Base-by-base conservation (phyloP, 495 filamentous ascomycete species). In the Neurospora intermedia region DNA sequence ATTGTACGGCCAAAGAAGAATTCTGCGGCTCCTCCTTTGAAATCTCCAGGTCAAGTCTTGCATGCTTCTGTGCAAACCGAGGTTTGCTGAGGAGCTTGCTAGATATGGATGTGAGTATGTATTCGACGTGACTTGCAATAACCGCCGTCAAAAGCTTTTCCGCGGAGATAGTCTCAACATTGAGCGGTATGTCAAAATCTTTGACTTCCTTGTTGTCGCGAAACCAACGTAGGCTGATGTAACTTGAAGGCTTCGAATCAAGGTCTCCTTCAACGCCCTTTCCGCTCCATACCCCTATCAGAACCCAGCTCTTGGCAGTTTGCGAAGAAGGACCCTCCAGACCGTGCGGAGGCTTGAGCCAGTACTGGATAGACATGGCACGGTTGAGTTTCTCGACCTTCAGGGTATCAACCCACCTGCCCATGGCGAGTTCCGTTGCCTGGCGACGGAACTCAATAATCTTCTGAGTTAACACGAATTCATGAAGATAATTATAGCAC, bases 331-430 rank as follows among this genome's bases (percentile, higher is more conserved):
- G 43, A 27, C 70, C n/a, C 23, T 35, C 43, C 31, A 20, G 70
- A 27, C 54, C 45, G 73, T 80, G 78, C 41, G 81, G 81, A 72
- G 88, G 87, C 46, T 88, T 84, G 20, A 87, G 80, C 96, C 96
- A 99, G 80, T 99, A 99, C 74, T 98, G 94, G 70, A 99, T 85
- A 16, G 94, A 87, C 72, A 98, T 82, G 18, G 89, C 90, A 46
- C 96, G 88, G 74, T 93, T 90, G 48, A 97, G 83, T 70, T 89
- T 81, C 78, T 97, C 92, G 11, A 96, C 85, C 71, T 87, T 87
- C 71, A 98, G 80, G 45, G 88, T 87, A 73, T 92, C 89, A 23
- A 89, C 88, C 95, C 96, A 99, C 40, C 87, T 85, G 1, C 87
- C 86, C 72, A 82, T 84, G 38, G 84, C 83, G 73, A 98, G 84